phyloP scores from a whole-genome alignment of 345 rosid genomes.

The Pugionium cornutum region DNA sequence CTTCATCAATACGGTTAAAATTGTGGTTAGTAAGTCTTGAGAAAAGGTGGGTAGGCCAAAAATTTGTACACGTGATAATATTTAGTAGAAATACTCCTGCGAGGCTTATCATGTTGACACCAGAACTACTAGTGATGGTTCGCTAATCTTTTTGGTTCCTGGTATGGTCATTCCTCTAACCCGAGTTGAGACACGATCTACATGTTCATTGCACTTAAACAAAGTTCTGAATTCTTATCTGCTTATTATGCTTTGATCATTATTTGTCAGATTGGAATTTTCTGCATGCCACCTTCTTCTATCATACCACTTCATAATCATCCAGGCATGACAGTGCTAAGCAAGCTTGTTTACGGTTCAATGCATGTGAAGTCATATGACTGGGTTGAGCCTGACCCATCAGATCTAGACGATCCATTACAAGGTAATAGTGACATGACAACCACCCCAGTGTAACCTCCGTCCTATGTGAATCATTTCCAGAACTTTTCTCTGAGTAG shows the following conservation, averaged over 20 bases:
- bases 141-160: too few relatives aligned
- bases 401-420: slow-evolving; percentile 48
- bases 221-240: neutral
- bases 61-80: too few relatives aligned
- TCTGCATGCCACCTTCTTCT: slow-evolving; percentile 89
- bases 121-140: too few relatives aligned
- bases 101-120: too few relatives aligned
- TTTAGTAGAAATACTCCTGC: too few relatives aligned
- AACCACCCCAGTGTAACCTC: too few relatives aligned
- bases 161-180: neutral
- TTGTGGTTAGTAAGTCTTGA: neutral
- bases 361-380: slow-evolving; percentile 83
- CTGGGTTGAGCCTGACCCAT: slow-evolving; percentile 66
- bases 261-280: slow-evolving; percentile 75
- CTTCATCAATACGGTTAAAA: too few relatives aligned
- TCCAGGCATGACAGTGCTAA: slow-evolving; percentile 92
- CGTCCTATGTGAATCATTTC: too few relatives aligned
- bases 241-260: slow-evolving; percentile 13
- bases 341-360: slow-evolving; percentile 89
- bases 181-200: slow-evolving; percentile 14
- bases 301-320: slow-evolving; percentile 95
- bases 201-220: neutral
- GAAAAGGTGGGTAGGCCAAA: neutral
- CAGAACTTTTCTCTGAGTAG: too few relatives aligned
- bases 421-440: slow-evolving; percentile 49